Conservation (phyloP, 257 asterid species). For the Solanum lignicaule region DNA sequence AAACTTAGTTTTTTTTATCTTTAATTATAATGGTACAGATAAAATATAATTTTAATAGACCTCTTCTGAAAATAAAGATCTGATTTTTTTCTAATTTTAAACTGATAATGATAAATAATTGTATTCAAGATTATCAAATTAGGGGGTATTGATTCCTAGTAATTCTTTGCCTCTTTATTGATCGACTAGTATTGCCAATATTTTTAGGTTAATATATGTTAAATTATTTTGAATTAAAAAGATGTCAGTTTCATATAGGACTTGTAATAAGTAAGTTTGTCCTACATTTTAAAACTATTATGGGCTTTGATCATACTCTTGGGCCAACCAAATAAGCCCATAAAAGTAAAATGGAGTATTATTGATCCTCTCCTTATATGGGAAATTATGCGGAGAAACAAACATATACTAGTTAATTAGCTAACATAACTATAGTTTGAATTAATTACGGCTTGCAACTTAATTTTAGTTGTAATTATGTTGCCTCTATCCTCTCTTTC, state of each 20-base stretch:
- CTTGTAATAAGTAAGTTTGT: background rate
- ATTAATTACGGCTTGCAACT: no score
- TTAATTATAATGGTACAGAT: background rate
- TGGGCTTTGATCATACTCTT: background rate
- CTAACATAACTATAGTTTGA: no score
- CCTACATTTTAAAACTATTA: background rate
- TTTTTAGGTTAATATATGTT: background rate
- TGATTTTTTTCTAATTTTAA: no score
- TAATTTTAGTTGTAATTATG: no score
- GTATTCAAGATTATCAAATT: background rate
- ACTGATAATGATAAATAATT: background rate
- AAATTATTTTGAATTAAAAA: background rate
- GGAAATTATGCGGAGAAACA: no score
- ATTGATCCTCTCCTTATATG: no score
- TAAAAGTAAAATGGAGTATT: background rate
- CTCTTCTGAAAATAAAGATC: no score
- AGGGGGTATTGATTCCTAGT: background rate
- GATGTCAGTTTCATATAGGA: background rate
- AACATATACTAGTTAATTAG: no score
- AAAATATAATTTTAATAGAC: background rate
- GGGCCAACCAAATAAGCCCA: background rate
- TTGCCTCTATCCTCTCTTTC: no score
- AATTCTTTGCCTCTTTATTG: background rate
- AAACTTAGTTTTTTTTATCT: no score
- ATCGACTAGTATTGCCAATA: background rate